Percentiles rank a stretch among this genome's conserved stretches.
Conservation (phyloP, 78 protist species). For the Dictyostelium intermedium region DNA sequence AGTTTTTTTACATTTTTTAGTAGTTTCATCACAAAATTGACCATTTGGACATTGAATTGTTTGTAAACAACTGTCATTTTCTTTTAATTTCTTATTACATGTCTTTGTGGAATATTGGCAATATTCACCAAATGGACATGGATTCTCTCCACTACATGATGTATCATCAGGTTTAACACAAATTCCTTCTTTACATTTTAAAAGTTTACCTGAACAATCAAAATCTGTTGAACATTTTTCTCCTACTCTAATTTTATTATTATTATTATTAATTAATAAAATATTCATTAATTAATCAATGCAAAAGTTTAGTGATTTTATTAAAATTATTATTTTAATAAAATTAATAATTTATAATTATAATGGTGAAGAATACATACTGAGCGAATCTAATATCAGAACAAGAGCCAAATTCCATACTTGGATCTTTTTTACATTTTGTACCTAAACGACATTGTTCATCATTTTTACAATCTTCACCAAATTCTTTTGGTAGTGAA, state of each 20-base stretch:
- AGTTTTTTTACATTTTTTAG: not conserved
- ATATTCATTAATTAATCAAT: too few relatives aligned
- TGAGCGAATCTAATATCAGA: not conserved
- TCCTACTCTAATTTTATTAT: not conserved
- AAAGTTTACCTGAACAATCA: not conserved
- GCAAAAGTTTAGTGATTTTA: too few relatives aligned
- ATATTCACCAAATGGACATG: not conserved
- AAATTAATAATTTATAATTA: too few relatives aligned
- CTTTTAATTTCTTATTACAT: not conserved
- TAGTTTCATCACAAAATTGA: not conserved
- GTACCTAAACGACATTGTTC: slow-evolving; percentile 6
- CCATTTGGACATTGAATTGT: not conserved
- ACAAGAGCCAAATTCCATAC: not conserved
- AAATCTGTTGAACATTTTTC: not conserved
- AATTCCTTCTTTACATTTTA: not conserved
- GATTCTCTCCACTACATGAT: not conserved
- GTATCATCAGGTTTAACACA: not conserved
- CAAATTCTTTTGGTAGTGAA: not conserved
- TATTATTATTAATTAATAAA: not conserved
- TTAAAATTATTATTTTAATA: too few relatives aligned
- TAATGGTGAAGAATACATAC: not conserved
- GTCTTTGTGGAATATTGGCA: not conserved
- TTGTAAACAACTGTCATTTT: not conserved
- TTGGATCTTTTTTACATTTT: not conserved
- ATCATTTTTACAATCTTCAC: not conserved